Conservation (phyloP, 129 eudicot species). For the Gnaphalium uliginosum region DNA sequence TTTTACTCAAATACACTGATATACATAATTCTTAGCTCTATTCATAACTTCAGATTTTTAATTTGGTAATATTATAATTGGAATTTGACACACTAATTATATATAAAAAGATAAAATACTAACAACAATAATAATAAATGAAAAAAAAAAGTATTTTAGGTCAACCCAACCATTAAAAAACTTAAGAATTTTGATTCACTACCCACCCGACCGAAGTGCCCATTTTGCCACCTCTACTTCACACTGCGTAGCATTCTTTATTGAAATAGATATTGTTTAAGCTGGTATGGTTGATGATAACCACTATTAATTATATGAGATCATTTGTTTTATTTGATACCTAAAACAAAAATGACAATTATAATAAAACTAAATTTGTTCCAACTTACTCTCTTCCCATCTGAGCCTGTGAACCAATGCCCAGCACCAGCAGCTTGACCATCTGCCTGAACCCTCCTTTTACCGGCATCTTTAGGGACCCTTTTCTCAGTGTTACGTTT, state of each 20-base stretch:
- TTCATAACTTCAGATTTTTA: no score
- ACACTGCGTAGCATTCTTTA: not conserved
- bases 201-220: not conserved
- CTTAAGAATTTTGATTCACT: not conserved
- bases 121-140: not conserved
- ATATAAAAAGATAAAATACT: not conserved
- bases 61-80: not conserved
- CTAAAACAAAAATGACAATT: not conserved
- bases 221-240: not conserved
- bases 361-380: not conserved
- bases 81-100: not conserved
- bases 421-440: slow-evolving; percentile 42
- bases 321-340: not conserved
- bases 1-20: not conserved
- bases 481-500: slow-evolving; percentile 31
- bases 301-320: not conserved
- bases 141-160: not conserved
- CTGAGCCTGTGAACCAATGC: slow-evolving; percentile 64
- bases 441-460: slow-evolving; percentile 74
- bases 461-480: slow-evolving; percentile 69
- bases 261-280: not conserved
- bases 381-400: slow-evolving; percentile 73
- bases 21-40: no score
- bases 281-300: not conserved
- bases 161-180: not conserved